Conservation (phyloP, 495 filamentous ascomycete species). For the Trichoderma asperelloides region DNA sequence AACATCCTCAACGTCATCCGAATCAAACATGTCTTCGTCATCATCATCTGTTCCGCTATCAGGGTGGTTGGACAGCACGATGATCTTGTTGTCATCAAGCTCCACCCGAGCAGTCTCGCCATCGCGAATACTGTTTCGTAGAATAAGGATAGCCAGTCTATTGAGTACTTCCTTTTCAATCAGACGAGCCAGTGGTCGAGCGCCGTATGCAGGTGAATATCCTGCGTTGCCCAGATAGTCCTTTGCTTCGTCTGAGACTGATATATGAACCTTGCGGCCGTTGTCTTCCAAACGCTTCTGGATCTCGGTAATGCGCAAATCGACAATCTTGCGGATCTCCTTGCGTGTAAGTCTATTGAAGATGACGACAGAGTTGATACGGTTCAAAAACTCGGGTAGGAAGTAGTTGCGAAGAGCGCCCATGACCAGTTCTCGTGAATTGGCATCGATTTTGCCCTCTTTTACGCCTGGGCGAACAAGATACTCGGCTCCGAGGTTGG, state of each 20-base stretch:
- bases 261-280: constrained; percentile 68
- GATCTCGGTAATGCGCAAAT: constrained; percentile 79
- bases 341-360: constrained; percentile 87
- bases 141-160: constrained; percentile 77
- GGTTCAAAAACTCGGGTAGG: constrained; percentile 95
- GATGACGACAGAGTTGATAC: constrained; percentile 90
- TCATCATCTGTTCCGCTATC: constrained; percentile 46
- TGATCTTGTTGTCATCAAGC: constrained; percentile 60
- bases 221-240: constrained; percentile 83
- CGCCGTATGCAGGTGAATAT: constrained; percentile 91
- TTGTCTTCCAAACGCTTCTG: constrained; percentile 79
- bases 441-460: constrained; percentile 80
- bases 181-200: constrained; percentile 73
- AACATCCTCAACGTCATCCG: constrained; percentile 61
- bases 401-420: constrained; percentile 85
- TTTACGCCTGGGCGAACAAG: constrained; percentile 66
- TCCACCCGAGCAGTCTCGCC: constrained; percentile 75
- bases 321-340: constrained; percentile 94
- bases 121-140: constrained; percentile 74
- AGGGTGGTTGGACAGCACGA: constrained; percentile 72
- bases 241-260: constrained; percentile 70
- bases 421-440: constrained; percentile 83
- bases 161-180: constrained; percentile 97
- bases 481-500: constrained; percentile 89
- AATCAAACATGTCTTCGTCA: constrained; percentile 65